Conservation (phyloP, 1,284 basidiomycete species). For the Ganoderma leucocontextum region DNA sequence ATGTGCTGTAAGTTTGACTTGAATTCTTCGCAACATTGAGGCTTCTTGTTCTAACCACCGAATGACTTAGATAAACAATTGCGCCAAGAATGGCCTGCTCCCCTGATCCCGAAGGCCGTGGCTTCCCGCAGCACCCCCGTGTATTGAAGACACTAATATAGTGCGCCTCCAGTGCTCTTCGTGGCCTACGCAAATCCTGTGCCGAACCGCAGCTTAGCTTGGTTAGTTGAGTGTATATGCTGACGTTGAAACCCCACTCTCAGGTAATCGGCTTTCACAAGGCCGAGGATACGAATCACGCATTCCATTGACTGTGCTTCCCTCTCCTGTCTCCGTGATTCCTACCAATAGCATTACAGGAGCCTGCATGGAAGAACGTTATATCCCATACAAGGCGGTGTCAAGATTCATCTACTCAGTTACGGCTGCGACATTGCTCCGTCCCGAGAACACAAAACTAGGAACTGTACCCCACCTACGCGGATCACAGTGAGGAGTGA, state of each 20-base stretch:
- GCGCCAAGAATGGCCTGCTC: background rate
- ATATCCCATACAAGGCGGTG: background rate
- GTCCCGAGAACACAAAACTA: background rate
- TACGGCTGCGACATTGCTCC: background rate
- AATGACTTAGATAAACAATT: background rate
- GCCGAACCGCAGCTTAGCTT: background rate
- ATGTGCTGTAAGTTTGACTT: background rate
- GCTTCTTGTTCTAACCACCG: constrained; percentile 4
- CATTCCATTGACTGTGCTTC: background rate
- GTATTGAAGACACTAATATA: background rate
- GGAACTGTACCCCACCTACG: background rate
- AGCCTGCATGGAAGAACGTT: background rate
- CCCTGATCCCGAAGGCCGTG: background rate
- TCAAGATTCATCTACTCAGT: background rate
- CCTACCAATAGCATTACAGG: background rate
- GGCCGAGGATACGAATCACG: background rate
- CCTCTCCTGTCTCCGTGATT: background rate
- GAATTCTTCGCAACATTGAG: background rate
- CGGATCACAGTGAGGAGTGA: background rate
- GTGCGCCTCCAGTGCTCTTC: background rate
- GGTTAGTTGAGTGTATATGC: background rate
- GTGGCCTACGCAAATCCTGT: background rate
- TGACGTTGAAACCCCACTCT: background rate
- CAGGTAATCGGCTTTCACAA: background rate
- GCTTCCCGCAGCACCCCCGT: constrained; percentile 1